These are phyloP conservation scores for Phytophthora podocarpi DNA, from an alignment of 352 stramenopile species.

Conservation along the genomic window DNA sequence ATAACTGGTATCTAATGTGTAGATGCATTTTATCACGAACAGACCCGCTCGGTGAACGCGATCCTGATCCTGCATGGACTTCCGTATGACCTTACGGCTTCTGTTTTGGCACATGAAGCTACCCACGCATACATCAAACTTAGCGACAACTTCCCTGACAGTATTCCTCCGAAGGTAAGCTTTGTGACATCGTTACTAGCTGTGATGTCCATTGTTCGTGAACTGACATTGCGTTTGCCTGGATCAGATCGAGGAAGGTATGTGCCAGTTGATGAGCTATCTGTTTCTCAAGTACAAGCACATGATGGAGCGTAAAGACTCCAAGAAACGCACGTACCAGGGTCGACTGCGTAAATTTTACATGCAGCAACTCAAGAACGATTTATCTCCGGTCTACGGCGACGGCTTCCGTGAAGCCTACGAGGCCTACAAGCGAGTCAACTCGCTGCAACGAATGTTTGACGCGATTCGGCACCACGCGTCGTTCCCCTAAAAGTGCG, in stretches of 20 bases:
- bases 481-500: conserved; percentile 42
- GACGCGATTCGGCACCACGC: conserved; percentile 56
- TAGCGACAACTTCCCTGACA: conserved; percentile 65
- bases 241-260: conserved; percentile 54
- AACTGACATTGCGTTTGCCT: conserved; percentile 12
- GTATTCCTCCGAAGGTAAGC: conserved; percentile 46
- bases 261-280: conserved; percentile 82
- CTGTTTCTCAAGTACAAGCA: conserved; percentile 79
- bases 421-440: conserved; percentile 63
- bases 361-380: conserved; percentile 65
- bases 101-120: conserved; percentile 74
- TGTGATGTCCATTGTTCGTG: neutral
- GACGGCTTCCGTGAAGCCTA: conserved; percentile 70
- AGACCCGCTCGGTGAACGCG: conserved; percentile 72
- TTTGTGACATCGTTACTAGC: neutral
- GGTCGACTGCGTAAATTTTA: conserved; percentile 63
- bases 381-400: conserved; percentile 65
- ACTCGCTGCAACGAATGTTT: conserved; percentile 72
- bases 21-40: neutral
- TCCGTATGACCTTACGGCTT: conserved; percentile 74
- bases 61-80: conserved; percentile 78
- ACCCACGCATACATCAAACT: conserved; percentile 82
- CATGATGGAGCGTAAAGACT: conserved; percentile 44
- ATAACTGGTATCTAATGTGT: neutral
- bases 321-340: conserved; percentile 46